Base-by-base conservation (phyloP, 2,329 filamentous ascomycete species). In the Hypoxylon sp. region DNA sequence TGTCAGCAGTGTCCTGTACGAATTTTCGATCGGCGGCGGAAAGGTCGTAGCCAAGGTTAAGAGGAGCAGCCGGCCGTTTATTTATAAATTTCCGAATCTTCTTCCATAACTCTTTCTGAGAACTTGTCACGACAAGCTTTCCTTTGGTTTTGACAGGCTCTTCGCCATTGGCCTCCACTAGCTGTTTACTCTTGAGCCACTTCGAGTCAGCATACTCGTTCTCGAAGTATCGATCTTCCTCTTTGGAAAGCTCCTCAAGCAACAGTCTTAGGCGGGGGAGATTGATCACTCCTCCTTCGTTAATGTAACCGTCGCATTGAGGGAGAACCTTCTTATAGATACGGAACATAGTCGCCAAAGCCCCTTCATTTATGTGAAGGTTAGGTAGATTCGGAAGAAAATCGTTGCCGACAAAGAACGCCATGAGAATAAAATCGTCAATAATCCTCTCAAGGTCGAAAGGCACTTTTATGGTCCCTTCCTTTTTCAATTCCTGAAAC, bases 351-450 rank as follows among this genome's bases (percentile, higher is more conserved):
- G 96, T 91, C 24, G 95, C 93, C 80, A 99, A 84, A 22, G 97
- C 96, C 72, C 96, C 97, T 81, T 99, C 97, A 81, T 99, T 99
- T 81, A 99, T 99, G 81, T 99, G 96, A 72, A 99, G 83, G 77
- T 97, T 93, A 4, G 97, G 97, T 65, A 99, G 86, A 81, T 99
- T 98, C 2, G 96, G 96, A 80, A 99, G 87, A 83, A 99, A 99
- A 87, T 99, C 96, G 81, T 99, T 99, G 78, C 96, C 96, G 76
- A 99, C 94, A 80, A 99, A 99, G 84, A 99, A 99, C 52, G 94
- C 95, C 94, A 99, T 98, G 68, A 99, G 88, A 78, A 99, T 98
- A 81, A 99, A 99, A 84, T 99, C 96, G 79, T 99, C 96, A 82
- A 99, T 98, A 77, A 99, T 90, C 71, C 92, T 90, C 84, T 99